phyloP scores from a whole-genome alignment of 106 monocot species.

The Dendrobium nobile region DNA sequence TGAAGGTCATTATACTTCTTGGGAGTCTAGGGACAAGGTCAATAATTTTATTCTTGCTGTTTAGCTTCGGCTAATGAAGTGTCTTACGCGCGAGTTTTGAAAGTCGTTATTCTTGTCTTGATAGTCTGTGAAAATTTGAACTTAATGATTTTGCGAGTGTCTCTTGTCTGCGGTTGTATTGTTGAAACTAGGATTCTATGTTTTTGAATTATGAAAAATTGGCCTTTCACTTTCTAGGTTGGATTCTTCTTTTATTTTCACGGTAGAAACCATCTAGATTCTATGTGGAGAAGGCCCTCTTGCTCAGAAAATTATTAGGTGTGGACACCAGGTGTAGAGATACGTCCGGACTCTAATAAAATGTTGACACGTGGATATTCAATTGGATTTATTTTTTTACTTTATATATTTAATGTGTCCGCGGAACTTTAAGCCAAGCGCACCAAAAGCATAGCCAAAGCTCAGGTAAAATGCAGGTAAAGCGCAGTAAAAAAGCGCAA shows the following conservation, averaged over 20 bases:
- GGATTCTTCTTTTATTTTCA: background rate
- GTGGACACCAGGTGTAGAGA: too few species aligned
- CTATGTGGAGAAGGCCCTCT: background rate
- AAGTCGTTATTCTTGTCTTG: background rate
- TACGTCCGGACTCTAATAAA: too few species aligned
- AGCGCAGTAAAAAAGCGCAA: too few species aligned
- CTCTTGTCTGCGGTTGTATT: background rate
- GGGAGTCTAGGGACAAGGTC: conserved; percentile 6
- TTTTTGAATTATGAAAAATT: background rate
- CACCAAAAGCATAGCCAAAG: too few species aligned
- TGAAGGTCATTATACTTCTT: background rate
- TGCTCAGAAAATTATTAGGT: background rate
- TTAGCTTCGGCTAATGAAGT: background rate
- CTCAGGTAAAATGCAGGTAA: too few species aligned
- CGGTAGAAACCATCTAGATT: background rate
- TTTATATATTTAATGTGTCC: too few species aligned
- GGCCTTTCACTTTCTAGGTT: background rate
- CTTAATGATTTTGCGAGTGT: background rate
- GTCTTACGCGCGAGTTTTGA: background rate
- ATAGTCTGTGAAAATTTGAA: background rate
- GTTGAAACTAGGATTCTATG: background rate
- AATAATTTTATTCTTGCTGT: background rate
- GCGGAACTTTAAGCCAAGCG: too few species aligned
- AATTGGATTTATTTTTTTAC: too few species aligned
- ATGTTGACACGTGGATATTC: too few species aligned